These are phyloP conservation scores for Sorghum bicolor DNA, from an alignment of 176 grass and related monocot species.

Conservation along the genomic window Sorghum_bicolor_NCBIv3 NC_012873.2:57412501-57413000, in stretches of 20 bases:
- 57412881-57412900: neutral
- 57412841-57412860: neutral
- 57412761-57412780: too few relatives aligned
- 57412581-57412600: neutral
- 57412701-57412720: neutral
- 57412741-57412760: too few relatives aligned
- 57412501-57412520: neutral
- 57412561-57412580: neutral
- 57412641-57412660: neutral
- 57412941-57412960: neutral
- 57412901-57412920: neutral
- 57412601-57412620: neutral
- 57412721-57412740: neutral
- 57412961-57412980: neutral
- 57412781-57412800: too few relatives aligned
- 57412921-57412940: neutral
- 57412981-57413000: constrained; percentile 18
- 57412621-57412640: neutral
- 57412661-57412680: constrained; percentile 12
- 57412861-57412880: neutral
- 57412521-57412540: neutral
- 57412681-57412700: constrained; percentile 20
- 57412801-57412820: neutral
- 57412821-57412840: neutral
- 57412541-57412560: constrained; percentile 9